A percentile compares a stretch with the other conserved stretches of the same genome.
Evolutionary conservation across 805 yeast species (phyloP).

Genomic region (Wickerhamiella nectarea): DNA sequence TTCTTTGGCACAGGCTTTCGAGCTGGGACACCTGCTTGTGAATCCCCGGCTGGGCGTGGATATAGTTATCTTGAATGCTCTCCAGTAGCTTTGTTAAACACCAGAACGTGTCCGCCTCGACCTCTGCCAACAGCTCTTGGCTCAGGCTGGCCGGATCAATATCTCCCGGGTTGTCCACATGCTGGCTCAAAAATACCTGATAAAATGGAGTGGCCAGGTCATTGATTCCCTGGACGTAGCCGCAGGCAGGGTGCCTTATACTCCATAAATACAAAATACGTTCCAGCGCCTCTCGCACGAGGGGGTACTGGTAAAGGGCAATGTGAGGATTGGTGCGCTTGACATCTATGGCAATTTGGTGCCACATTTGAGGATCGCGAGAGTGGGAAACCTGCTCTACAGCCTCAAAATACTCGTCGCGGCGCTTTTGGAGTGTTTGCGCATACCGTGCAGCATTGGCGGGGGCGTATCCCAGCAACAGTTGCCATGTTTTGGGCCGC

Average conservation of each 20-base stretch:
- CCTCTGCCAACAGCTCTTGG: conserved; percentile 43
- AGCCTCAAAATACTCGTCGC: conserved; percentile 75
- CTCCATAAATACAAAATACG: conserved; percentile 87
- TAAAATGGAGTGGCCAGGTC: conserved; percentile 88
- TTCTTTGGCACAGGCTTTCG: conserved; percentile 61
- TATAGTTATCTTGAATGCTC: conserved; percentile 91
- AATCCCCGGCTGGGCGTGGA: conserved; percentile 97
- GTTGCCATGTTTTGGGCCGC: conserved; percentile 79
- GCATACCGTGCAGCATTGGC: conserved; percentile 66
- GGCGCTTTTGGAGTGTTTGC: conserved; percentile 56
- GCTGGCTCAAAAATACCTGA: conserved; percentile 67
- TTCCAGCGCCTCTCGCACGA: conserved; percentile 69
- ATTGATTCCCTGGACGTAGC: conserved; percentile 95
- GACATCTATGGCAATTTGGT: conserved; percentile 88
- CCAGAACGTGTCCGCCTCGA: conserved; percentile 97
- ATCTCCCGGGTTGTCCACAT: conserved; percentile 47
- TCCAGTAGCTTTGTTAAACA: conserved; percentile 82
- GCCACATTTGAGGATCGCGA: conserved; percentile 74
- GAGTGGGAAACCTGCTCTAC: conserved; percentile 50
- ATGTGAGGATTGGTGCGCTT: conserved; percentile 87
- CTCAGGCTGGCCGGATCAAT: conserved; percentile 30
- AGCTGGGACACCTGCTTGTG: conserved; percentile 71
- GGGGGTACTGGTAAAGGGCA: conserved; percentile 49
- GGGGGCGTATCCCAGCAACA: conserved; percentile 80
- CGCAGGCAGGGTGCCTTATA: conserved; percentile 91